phyloP scores from a whole-genome alignment of 306 rosid genomes.

The Fragaria nilgerrensis region DNA sequence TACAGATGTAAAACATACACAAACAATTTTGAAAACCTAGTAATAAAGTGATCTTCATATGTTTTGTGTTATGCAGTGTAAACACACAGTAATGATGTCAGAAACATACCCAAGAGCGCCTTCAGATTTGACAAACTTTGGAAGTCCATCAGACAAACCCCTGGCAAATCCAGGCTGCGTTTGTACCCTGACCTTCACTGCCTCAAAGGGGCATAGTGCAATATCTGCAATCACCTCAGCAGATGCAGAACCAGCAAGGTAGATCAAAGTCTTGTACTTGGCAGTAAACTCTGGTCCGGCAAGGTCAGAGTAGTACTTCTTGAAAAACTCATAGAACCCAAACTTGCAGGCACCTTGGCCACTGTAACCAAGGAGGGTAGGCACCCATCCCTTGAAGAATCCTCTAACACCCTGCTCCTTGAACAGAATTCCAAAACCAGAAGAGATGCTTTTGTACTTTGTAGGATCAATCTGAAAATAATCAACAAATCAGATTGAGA shows the following conservation, averaged over 20 bases:
- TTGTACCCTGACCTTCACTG: slow-evolving; percentile 95
- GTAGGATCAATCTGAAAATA: slow-evolving; percentile 79
- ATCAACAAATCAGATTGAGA: not conserved
- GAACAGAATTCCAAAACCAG: slow-evolving; percentile 84
- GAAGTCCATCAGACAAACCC: slow-evolving; percentile 86
- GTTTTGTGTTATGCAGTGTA: not conserved
- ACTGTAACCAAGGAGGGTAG: slow-evolving; percentile 94
- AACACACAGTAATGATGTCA: not conserved
- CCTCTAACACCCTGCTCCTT: slow-evolving; percentile 95
- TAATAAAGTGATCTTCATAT: not conserved
- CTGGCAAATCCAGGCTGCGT: slow-evolving; percentile 97
- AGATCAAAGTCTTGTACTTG: slow-evolving; percentile 95
- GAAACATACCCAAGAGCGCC: slow-evolving; percentile 77
- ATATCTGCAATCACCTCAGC: slow-evolving; percentile 94
- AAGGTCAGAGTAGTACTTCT: slow-evolving; percentile 91
- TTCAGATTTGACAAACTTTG: slow-evolving; percentile 84
- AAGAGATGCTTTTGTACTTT: slow-evolving; percentile 79
- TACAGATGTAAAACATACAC: slow-evolving; percentile 19
- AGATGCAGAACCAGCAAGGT: slow-evolving; percentile 98
- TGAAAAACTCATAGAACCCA: slow-evolving; percentile 93
- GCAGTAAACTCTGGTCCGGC: slow-evolving; percentile 94
- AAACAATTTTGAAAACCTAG: not conserved
- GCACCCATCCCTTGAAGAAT: slow-evolving; percentile 97
- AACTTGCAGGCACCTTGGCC: slow-evolving; percentile 99
- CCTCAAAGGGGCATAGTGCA: slow-evolving; percentile 97